Evolutionary conservation across 768 basidiomycete species (phyloP).

Genomic region (Tubosaeta sp.): DNA sequence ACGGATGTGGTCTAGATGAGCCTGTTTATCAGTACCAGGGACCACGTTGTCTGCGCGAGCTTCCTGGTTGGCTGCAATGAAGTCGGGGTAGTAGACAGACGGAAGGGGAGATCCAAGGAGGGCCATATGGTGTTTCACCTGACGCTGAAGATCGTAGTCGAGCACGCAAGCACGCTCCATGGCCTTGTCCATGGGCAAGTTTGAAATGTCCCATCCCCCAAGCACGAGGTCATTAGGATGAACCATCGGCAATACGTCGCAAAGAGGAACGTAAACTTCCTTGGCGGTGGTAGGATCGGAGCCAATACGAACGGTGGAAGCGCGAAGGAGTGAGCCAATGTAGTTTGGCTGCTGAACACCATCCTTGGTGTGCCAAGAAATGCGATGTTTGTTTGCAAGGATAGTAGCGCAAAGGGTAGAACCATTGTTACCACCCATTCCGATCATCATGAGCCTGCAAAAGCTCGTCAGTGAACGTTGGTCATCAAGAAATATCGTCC

Average conservation of each 20-base stretch:
- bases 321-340: constrained; percentile 93
- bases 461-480: background rate
- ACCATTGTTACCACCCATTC: constrained; percentile 97
- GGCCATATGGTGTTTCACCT: constrained; percentile 84
- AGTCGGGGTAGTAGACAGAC: constrained; percentile 95
- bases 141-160: constrained; percentile 95
- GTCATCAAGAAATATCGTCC: constrained; percentile 3
- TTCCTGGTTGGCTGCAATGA: constrained; percentile 97
- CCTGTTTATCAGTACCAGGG: constrained; percentile 81
- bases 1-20: constrained; percentile 87
- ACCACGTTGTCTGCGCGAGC: constrained; percentile 93
- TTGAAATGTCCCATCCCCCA: constrained; percentile 98
- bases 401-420: constrained; percentile 91
- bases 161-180: constrained; percentile 93
- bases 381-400: constrained; percentile 92
- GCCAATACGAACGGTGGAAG: constrained; percentile 91
- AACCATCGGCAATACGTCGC: constrained; percentile 93
- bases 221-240: constrained; percentile 97
- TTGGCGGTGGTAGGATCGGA: constrained; percentile 73
- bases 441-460: constrained; percentile 90
- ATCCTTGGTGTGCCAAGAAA: constrained; percentile 90
- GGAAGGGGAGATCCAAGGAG: constrained; percentile 80
- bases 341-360: constrained; percentile 95
- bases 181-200: constrained; percentile 77
- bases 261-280: constrained; percentile 89